A percentile compares a stretch with the other conserved stretches of the same genome.
These are phyloP conservation scores for Curvularia hawaiiensis DNA, from an alignment of 2,329 filamentous ascomycete genomes.

Conservation along the genomic window DNA sequence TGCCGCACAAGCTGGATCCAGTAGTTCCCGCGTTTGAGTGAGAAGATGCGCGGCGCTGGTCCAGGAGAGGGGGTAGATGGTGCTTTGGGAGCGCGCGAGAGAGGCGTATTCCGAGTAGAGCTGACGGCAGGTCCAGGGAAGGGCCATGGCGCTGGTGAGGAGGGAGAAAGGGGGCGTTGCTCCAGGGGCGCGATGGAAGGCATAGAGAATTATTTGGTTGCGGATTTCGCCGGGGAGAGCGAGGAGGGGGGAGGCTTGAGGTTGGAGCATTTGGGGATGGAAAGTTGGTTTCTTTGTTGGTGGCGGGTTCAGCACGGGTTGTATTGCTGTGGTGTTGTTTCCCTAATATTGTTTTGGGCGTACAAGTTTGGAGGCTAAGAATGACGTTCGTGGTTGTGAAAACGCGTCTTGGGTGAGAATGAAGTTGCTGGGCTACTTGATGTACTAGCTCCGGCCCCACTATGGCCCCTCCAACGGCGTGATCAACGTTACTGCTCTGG, in stretches of 20 bases:
- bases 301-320: no score
- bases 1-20: not conserved
- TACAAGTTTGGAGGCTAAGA: not conserved
- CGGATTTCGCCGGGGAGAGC: constrained; percentile 25
- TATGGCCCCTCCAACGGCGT: not conserved
- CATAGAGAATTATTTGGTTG: constrained; percentile 23
- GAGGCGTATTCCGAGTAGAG: constrained; percentile 20
- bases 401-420: not conserved
- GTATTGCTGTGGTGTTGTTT: not conserved
- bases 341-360: not conserved
- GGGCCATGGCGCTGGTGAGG: constrained; percentile 19
- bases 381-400: not conserved
- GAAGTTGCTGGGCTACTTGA: not conserved
- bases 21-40: constrained; percentile 5
- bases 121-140: constrained; percentile 26
- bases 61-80: constrained; percentile 16
- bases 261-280: not conserved
- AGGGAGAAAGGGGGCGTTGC: constrained; percentile 12
- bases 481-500: not conserved
- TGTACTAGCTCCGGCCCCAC: not conserved
- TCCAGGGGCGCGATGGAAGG: constrained; percentile 14
- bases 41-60: constrained; percentile 6
- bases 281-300: no score
- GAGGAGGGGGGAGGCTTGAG: constrained; percentile 13
- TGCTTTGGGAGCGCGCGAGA: constrained; percentile 15